phyloP scores from a whole-genome alignment of 768 basidiomycete genomes.

The Kwoniella shandongensis region DNA sequence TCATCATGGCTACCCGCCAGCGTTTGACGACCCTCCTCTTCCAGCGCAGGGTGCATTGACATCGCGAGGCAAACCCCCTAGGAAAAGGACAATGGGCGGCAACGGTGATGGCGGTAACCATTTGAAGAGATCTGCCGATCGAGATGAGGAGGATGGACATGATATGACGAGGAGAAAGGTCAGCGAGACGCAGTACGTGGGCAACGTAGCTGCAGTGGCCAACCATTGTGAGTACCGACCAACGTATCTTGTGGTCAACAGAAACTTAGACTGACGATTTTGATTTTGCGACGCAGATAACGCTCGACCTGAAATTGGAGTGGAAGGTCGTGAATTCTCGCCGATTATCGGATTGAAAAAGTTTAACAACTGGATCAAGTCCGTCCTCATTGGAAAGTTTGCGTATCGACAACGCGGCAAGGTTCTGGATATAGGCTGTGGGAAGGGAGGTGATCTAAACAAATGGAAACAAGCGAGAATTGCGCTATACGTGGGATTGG shows the following conservation, averaged over 20 bases:
- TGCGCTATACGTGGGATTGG: slow-evolving; percentile 74
- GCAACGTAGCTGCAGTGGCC: slow-evolving; percentile 40
- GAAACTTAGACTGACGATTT: background rate
- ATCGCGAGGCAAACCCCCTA: slow-evolving; percentile 3
- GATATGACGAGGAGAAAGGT: slow-evolving; percentile 35
- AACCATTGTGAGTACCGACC: slow-evolving; percentile 41
- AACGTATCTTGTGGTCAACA: background rate
- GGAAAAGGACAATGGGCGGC: slow-evolving; percentile 13
- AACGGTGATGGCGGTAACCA: slow-evolving; percentile 7
- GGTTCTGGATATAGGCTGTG: slow-evolving; percentile 94
- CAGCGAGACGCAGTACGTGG: slow-evolving; percentile 33
- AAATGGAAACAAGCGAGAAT: slow-evolving; percentile 92
- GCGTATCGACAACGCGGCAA: slow-evolving; percentile 73
- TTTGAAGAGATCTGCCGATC: slow-evolving; percentile 17
- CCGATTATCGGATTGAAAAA: slow-evolving; percentile 95
- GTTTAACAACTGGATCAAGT: slow-evolving; percentile 99
- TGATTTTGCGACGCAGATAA: slow-evolving; percentile 65
- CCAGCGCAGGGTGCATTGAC: slow-evolving; percentile 4
- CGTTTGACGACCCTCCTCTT: slow-evolving; percentile 14
- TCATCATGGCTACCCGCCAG: slow-evolving; percentile 11
- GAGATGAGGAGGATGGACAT: slow-evolving; percentile 26
- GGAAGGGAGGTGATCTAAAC: slow-evolving; percentile 95
- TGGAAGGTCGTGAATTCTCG: slow-evolving; percentile 76
- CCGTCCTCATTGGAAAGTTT: slow-evolving; percentile 88
- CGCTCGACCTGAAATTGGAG: slow-evolving; percentile 84